phyloP scores from a whole-genome alignment of 306 rosid species.

The Rosa multiflora region DNA sequence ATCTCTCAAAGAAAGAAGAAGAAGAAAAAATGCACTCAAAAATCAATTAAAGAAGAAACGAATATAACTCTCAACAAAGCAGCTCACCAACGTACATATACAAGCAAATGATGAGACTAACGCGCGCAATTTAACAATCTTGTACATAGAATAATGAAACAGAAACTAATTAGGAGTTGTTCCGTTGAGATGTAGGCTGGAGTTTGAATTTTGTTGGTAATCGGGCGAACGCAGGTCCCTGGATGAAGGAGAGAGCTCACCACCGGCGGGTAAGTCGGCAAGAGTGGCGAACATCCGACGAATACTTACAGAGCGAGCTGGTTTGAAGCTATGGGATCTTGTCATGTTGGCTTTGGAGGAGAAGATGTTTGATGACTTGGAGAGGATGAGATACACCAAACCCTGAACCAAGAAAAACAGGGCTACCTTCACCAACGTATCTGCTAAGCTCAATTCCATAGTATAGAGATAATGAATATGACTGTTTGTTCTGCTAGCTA shows the following conservation, averaged over 20 bases:
- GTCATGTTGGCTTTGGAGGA: slow-evolving; percentile 33
- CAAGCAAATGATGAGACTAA: not conserved
- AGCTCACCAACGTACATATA: not conserved
- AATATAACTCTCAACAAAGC: not conserved
- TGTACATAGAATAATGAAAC: not conserved
- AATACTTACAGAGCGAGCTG: slow-evolving; percentile 63
- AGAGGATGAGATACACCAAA: slow-evolving; percentile 78
- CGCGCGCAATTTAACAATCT: not conserved
- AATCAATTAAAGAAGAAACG: not conserved
- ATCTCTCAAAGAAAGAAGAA: not conserved
- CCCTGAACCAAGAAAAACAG: slow-evolving; percentile 62
- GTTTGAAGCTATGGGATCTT: slow-evolving; percentile 60
- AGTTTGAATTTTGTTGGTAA: slow-evolving; percentile 13
- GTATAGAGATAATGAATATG: not conserved
- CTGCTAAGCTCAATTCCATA: slow-evolving; percentile 49
- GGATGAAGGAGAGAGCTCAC: slow-evolving; percentile 58
- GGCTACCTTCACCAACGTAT: slow-evolving; percentile 54
- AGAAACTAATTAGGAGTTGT: not conserved
- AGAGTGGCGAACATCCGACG: slow-evolving; percentile 65
- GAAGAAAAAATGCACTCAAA: not conserved
- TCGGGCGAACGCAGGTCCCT: slow-evolving; percentile 31
- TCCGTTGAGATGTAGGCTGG: not conserved
- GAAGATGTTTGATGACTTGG: slow-evolving; percentile 75
- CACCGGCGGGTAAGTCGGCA: slow-evolving; percentile 66
- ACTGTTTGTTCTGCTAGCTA: not conserved